phyloP scores from a whole-genome alignment of 2,329 filamentous ascomycete species.

The Fusarium sp. region DNA sequence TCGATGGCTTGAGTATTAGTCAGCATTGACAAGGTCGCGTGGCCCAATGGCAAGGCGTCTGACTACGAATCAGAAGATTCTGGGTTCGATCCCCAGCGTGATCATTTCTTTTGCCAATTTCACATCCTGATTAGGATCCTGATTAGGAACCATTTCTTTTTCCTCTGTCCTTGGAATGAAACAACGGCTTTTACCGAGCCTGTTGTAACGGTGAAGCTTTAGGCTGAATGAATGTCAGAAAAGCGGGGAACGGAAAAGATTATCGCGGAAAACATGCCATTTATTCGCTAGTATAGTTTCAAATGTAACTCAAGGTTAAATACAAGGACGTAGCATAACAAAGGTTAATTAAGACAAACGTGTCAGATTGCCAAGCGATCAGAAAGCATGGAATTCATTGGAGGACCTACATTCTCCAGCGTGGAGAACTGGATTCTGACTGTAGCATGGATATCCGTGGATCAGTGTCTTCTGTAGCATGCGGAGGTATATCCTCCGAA shows the following conservation, averaged over 20 bases:
- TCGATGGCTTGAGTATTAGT: background rate
- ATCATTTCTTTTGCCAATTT: slow-evolving; percentile 20
- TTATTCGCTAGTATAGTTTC: slow-evolving; percentile 5
- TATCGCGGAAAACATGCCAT: slow-evolving; percentile 8
- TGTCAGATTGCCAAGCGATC: background rate
- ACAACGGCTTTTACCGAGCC: no score
- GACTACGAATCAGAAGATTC: slow-evolving; percentile 43
- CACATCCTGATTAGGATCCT: no score
- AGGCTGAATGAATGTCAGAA: slow-evolving; percentile 13
- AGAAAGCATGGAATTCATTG: background rate
- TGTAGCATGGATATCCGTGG: background rate
- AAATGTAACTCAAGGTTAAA: slow-evolving; percentile 5
- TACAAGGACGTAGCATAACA: slow-evolving; percentile 4
- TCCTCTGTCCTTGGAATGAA: no score
- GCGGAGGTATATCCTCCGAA: background rate
- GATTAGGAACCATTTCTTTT: no score
- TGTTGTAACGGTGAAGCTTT: background rate
- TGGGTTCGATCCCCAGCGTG: slow-evolving; percentile 41
- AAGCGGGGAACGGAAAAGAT: slow-evolving; percentile 18
- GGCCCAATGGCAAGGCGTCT: slow-evolving; percentile 41
- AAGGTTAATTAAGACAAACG: slow-evolving; percentile 14
- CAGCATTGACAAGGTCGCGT: slow-evolving; percentile 17
- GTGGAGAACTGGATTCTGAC: no score
- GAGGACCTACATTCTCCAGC: slow-evolving; percentile 20
- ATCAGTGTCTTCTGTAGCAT: slow-evolving; percentile 1